Evolutionary conservation across 768 basidiomycete genomes (phyloP).

Genomic region (Psilocybe sp.): DNA sequence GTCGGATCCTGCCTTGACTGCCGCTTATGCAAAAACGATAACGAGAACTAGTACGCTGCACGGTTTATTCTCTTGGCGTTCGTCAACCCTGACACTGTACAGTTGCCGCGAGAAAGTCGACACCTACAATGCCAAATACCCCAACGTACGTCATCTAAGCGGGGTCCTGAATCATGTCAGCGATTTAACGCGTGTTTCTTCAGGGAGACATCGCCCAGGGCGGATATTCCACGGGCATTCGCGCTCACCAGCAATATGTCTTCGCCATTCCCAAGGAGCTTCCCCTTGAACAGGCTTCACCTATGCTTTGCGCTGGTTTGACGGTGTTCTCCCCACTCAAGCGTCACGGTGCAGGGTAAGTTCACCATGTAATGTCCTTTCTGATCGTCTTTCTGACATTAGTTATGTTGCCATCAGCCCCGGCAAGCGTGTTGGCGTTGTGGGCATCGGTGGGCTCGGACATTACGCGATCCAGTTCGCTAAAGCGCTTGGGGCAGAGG

Average conservation of each 20-base stretch:
- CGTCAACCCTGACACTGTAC: background rate
- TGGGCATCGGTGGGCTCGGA: conserved; percentile 64
- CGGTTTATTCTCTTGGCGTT: background rate
- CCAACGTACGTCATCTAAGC: conserved; percentile 23
- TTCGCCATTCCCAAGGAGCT: conserved; percentile 57
- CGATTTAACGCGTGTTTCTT: background rate
- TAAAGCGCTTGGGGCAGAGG: conserved; percentile 5
- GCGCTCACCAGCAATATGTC: conserved; percentile 51
- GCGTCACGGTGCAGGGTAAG: conserved; percentile 41
- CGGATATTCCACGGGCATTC: conserved; percentile 48
- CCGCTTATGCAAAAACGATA: conserved; percentile 43
- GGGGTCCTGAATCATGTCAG: background rate
- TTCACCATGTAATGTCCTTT: background rate
- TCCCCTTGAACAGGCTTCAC: conserved; percentile 50
- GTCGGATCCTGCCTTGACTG: conserved; percentile 46
- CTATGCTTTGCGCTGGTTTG: conserved; percentile 65
- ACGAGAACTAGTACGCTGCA: conserved; percentile 47
- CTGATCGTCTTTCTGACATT: too few relatives aligned
- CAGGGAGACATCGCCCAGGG: conserved; percentile 36
- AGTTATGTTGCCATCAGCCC: conserved; percentile 32
- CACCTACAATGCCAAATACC: conserved; percentile 42
- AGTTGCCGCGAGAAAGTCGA: conserved; percentile 39
- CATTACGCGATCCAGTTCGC: conserved; percentile 34
- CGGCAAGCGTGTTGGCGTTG: conserved; percentile 62
- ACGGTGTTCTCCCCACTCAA: conserved; percentile 62